Evolutionary conservation across 2,329 filamentous ascomycete genomes (phyloP).

Genomic region (Fusarium pseudoanthophilum): DNA sequence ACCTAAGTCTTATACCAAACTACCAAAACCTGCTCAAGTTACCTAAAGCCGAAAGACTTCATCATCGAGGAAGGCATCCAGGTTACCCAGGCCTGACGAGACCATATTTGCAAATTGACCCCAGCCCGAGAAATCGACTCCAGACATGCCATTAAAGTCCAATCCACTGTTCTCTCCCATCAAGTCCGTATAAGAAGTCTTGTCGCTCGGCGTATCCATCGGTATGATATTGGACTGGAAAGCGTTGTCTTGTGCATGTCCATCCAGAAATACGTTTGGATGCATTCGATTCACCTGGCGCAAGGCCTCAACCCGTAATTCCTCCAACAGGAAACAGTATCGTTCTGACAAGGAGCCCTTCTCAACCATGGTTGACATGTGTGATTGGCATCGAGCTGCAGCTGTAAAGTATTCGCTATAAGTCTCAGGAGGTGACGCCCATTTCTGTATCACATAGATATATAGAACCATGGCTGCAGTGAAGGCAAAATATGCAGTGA

Average conservation of each 20-base stretch:
- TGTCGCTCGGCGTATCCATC: conserved; percentile 29
- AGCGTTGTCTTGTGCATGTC: conserved; percentile 5
- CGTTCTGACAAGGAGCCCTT: conserved; percentile 39
- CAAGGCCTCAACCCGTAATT: conserved; percentile 36
- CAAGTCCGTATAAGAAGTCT: conserved; percentile 37
- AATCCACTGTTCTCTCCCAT: conserved; percentile 32
- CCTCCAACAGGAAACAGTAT: conserved; percentile 40
- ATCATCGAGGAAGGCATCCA: conserved; percentile 40
- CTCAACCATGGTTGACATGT: conserved; percentile 39
- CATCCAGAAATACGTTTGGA: conserved; percentile 18
- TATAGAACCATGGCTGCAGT: conserved; percentile 42
- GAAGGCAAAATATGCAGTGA: conserved; percentile 43
- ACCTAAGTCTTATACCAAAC: not conserved
- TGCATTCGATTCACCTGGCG: conserved; percentile 38
- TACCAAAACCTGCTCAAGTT: not conserved
- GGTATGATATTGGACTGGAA: conserved; percentile 19
- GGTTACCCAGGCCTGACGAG: conserved; percentile 41
- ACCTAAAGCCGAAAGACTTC: conserved; percentile 28
- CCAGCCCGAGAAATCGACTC: conserved; percentile 38
- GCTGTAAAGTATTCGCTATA: conserved; percentile 37
- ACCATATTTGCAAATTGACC: conserved; percentile 43
- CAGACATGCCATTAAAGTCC: conserved; percentile 40
- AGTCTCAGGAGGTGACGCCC: conserved; percentile 32
- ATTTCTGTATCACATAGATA: conserved; percentile 43
- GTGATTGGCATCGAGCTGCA: conserved; percentile 35